Percentiles rank a stretch among this genome's conserved stretches.
Conservation (phyloP, 768 basidiomycete species). For the Trametes cingulata region DNA sequence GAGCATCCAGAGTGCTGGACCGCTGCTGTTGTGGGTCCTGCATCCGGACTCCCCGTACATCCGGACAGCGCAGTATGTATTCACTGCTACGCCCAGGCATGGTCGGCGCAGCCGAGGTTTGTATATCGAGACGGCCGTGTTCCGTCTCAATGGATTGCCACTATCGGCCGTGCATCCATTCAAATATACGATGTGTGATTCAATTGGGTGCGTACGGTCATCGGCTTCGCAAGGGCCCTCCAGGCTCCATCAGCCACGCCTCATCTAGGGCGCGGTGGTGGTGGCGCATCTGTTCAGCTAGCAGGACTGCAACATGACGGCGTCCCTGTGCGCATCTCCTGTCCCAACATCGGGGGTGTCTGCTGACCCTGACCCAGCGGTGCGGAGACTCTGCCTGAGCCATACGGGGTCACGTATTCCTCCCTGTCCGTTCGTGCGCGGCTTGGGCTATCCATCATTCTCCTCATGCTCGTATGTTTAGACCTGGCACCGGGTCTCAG, state of each 20-base stretch:
- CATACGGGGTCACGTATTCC: background rate
- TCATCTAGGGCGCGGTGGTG: background rate
- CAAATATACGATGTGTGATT: background rate
- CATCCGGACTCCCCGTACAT: background rate
- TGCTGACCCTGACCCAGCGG: background rate
- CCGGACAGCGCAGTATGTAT: background rate
- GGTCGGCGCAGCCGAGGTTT: background rate
- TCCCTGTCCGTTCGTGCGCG: background rate
- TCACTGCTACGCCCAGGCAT: background rate
- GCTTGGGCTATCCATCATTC: too few species aligned
- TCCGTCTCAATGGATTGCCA: background rate
- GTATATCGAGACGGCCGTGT: background rate
- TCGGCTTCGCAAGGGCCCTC: background rate
- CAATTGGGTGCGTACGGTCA: too few species aligned
- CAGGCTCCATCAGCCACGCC: background rate
- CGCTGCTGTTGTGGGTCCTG: background rate
- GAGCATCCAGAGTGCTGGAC: background rate
- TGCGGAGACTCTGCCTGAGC: background rate
- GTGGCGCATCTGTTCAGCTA: constrained; percentile 6
- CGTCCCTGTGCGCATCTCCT: background rate
- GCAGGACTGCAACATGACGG: too few species aligned
- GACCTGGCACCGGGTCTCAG: too few species aligned
- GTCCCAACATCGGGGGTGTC: too few species aligned
- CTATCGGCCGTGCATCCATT: background rate
- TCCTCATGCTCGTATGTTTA: too few species aligned